These are phyloP conservation scores for Mortierella sp. DNA, from an alignment of 371 early-diverging fungal species.

Conservation along the genomic window DNA sequence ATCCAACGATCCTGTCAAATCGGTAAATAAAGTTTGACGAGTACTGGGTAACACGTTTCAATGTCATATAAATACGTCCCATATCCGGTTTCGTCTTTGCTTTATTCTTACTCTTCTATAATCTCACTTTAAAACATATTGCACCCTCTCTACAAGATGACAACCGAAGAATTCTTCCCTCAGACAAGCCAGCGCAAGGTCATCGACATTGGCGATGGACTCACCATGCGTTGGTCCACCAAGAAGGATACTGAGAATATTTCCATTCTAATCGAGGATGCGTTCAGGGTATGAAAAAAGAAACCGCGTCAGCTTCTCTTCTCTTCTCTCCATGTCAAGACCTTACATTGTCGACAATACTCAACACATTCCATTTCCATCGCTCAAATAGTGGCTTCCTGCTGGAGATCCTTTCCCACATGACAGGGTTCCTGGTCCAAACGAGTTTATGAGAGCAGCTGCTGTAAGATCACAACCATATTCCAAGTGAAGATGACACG, in stretches of 20 bases:
- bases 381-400: slow-evolving; percentile 28
- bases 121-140: background rate
- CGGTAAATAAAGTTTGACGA: too few relatives aligned
- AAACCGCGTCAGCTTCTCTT: background rate
- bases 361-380: background rate
- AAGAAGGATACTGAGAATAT: slow-evolving; percentile 39
- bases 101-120: background rate
- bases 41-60: too few relatives aligned
- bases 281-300: slow-evolving; percentile 18
- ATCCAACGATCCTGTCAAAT: too few relatives aligned
- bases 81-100: too few relatives aligned
- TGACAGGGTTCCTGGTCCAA: slow-evolving; percentile 26
- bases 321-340: background rate
- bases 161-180: background rate
- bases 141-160: background rate
- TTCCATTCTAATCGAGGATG: slow-evolving; percentile 13
- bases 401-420: slow-evolving; percentile 29
- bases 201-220: background rate
- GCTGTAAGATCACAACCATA: slow-evolving; percentile 15
- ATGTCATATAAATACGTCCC: too few relatives aligned
- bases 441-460: slow-evolving; percentile 19
- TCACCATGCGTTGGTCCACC: slow-evolving; percentile 52
- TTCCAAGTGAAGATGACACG: too few relatives aligned
- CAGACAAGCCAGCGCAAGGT: slow-evolving; percentile 5
- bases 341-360: background rate